phyloP scores from a whole-genome alignment of 2,329 filamentous ascomycete species.

The Sclerotinia glacialis region DNA sequence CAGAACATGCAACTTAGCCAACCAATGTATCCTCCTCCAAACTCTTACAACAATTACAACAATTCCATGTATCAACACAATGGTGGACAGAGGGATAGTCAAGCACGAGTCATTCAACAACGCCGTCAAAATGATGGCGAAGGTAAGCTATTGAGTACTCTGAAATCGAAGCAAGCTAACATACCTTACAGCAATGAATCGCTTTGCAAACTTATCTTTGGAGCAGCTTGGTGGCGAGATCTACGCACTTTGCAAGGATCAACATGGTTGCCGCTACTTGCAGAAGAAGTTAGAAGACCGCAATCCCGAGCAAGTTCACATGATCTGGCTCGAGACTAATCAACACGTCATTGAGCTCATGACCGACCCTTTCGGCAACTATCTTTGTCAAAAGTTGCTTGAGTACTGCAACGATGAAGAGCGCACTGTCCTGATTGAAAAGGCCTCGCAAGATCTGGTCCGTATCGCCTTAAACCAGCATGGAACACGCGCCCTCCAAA shows the following conservation, averaged over 20 bases:
- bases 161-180: conserved; percentile 25
- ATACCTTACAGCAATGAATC: conserved; percentile 58
- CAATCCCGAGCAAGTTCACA: conserved; percentile 76
- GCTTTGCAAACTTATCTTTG: conserved; percentile 79
- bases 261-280: conserved; percentile 93
- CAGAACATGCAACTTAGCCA: conserved; percentile 59
- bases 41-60: conserved; percentile 46
- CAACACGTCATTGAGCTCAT: conserved; percentile 94
- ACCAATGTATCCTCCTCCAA: conserved; percentile 55
- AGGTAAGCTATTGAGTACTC: conserved; percentile 46
- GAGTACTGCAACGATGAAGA: conserved; percentile 95
- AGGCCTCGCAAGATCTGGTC: conserved; percentile 82
- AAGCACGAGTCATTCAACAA: conserved; percentile 71
- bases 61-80: conserved; percentile 34
- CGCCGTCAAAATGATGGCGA: conserved; percentile 73
- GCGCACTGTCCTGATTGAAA: conserved; percentile 87
- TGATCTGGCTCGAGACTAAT: conserved; percentile 93
- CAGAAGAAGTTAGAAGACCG: conserved; percentile 97
- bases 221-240: conserved; percentile 80
- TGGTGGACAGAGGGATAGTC: conserved; percentile 65
- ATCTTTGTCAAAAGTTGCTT: conserved; percentile 96
- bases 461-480: conserved; percentile 96
- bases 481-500: conserved; percentile 92
- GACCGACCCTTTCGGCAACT: conserved; percentile 99
- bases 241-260: conserved; percentile 91